A percentile compares a stretch with the other conserved stretches of the same genome.
These are phyloP conservation scores for Argentina anserina DNA, from an alignment of 306 rosid genomes.

Conservation along the genomic window DNA sequence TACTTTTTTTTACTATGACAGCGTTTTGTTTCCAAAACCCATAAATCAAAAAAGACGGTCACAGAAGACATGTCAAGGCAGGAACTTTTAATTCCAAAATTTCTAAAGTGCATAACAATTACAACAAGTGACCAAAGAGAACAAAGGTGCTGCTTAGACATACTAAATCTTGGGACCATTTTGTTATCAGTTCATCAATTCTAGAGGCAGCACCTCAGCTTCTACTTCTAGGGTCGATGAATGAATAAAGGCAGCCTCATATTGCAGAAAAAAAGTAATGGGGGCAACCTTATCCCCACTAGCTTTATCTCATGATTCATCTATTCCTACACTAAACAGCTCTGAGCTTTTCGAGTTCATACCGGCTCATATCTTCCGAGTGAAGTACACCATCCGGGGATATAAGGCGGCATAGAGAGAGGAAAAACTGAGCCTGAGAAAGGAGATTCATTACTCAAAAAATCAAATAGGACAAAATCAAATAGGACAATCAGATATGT, in stretches of 20 bases:
- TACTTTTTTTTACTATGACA: not conserved
- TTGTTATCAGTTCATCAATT: not conserved
- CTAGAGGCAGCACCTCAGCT: not conserved
- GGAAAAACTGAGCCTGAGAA: slow-evolving; percentile 32
- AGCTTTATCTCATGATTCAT: not conserved
- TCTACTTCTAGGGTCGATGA: not conserved
- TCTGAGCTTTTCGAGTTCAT: slow-evolving; percentile 36
- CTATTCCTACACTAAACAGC: slow-evolving; percentile 32
- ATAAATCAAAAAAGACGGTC: not conserved
- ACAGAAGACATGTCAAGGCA: not conserved
- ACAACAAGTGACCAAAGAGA: not conserved
- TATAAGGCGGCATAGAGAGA: slow-evolving; percentile 58
- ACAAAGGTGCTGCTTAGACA: not conserved
- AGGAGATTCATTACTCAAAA: not conserved
- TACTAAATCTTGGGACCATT: not conserved
- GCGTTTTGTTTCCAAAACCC: not conserved
- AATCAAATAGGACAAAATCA: not conserved
- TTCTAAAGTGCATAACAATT: not conserved
- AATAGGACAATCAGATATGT: not conserved
- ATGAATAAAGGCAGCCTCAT: not conserved
- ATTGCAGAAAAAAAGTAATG: not conserved
- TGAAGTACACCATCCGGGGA: slow-evolving; percentile 54
- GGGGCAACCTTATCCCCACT: slow-evolving; percentile 1
- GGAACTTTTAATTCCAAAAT: not conserved
- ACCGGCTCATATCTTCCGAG: slow-evolving; percentile 38